Base-by-base conservation (phyloP, 441 rosid species). In the Erysimum pusillum region DNA sequence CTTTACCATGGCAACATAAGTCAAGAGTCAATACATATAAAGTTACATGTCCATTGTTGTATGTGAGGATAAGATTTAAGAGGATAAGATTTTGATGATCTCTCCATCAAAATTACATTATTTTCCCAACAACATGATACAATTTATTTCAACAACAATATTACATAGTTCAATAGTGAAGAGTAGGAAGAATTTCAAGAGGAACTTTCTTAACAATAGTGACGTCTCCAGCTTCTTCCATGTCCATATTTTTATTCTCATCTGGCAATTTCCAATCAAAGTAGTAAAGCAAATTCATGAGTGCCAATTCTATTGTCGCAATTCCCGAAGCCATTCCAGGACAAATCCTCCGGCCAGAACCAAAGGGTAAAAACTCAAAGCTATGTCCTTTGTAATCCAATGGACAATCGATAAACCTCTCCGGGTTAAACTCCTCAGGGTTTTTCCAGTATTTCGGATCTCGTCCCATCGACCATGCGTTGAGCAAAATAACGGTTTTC, bases 271-370 rank as follows among this genome's bases (percentile, higher is more conserved):
- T 31, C 59, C 59, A 54, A 6, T 54, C 36, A 12, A 54, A 54
- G 17, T 6, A 54, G 35, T 54, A 28, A 13, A 54, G 59, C 17
- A 54, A 54, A 7, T 54, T 54, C 36, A 54, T 12, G 17, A 54
- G 10, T 28, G 1, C 68, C 44, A 78, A 28, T 31, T 78, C 80
- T 20, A 78, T 12, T 9, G 17, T 67, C 1, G 48, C 63, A 61
- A 45, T 18, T 0, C 58, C 82, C 11, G 57, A 49, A 6, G 58
- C 45, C 22, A 78, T 69, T 2, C 81, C 81, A 6, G 76, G 79
- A 65, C 84, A 80, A 18, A 72, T 69, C 68, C 81, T 80, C 15
- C 84, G 45, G 13, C 84, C 87, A 32, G 76, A 39, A 7, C 81
- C 83, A 81, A 83, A 79, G 8, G 85, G 80, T 28, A 78, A 46